Conservation (phyloP, 2,329 filamentous ascomycete genomes). For the Aspergillus tubingensis region DNA sequence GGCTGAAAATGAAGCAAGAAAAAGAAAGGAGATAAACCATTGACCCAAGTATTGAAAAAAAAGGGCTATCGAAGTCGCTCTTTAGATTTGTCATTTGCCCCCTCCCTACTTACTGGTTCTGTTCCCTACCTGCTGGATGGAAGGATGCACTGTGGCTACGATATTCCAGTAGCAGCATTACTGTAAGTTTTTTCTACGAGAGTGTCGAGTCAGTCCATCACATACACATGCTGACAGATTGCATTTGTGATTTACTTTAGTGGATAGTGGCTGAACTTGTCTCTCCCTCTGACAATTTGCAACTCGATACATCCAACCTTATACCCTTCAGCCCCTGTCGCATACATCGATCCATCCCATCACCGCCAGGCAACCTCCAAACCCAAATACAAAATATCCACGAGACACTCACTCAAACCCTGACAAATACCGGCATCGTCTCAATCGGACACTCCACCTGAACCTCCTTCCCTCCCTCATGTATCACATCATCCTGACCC, state of each 20-base stretch:
- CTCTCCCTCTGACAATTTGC: not conserved
- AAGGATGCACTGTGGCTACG: no score
- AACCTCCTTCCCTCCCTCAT: conserved; percentile 44
- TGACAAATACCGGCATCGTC: conserved; percentile 51
- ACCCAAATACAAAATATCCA: no score
- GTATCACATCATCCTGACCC: conserved; percentile 33
- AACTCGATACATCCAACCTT: not conserved
- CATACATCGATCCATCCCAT: not conserved
- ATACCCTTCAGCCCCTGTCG: not conserved
- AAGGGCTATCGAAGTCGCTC: not conserved
- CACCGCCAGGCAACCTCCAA: not conserved
- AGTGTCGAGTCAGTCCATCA: no score
- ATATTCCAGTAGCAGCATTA: no score
- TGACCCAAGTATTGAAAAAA: no score
- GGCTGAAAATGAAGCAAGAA: not conserved
- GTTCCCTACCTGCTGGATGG: no score
- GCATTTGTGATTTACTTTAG: no score
- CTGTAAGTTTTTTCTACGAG: no score
- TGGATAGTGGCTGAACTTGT: no score
- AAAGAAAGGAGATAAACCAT: not conserved
- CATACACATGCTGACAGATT: no score
- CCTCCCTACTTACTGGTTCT: no score
- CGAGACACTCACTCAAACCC: conserved; percentile 7
- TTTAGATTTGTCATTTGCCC: no score
- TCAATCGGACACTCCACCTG: conserved; percentile 49